Evolutionary conservation across 805 yeast genomes (phyloP).

Genomic region (Barnettozyma populi): DNA sequence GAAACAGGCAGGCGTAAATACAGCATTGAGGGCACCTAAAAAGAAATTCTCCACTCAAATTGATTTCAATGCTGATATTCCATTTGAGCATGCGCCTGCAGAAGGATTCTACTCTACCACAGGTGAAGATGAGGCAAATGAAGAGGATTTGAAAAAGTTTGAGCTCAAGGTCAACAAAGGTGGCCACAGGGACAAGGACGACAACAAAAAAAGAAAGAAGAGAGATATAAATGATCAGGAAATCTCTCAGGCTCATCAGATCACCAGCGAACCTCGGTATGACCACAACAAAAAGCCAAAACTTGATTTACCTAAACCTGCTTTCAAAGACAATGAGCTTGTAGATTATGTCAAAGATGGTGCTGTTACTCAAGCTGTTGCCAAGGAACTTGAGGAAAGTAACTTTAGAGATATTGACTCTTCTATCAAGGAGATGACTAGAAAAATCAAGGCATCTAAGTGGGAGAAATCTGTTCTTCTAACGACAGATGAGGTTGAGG

Average conservation of each 20-base stretch:
- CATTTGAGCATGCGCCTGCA: slow-evolving; percentile 66
- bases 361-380: slow-evolving; percentile 8
- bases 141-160: slow-evolving; percentile 39
- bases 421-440: slow-evolving; percentile 29
- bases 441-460: slow-evolving; percentile 34
- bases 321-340: slow-evolving; percentile 15
- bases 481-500: slow-evolving; percentile 11
- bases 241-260: slow-evolving; percentile 19
- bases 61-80: slow-evolving; percentile 81
- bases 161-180: slow-evolving; percentile 35
- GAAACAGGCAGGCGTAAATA: slow-evolving; percentile 70
- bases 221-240: slow-evolving; percentile 22
- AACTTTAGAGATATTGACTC: slow-evolving; percentile 3
- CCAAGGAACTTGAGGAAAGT: slow-evolving; percentile 6
- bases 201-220: slow-evolving; percentile 27
- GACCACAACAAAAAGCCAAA: slow-evolving; percentile 14
- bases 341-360: slow-evolving; percentile 13
- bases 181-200: slow-evolving; percentile 40
- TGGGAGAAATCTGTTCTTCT: slow-evolving; percentile 31
- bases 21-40: slow-evolving; percentile 43
- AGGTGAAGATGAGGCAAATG: slow-evolving; percentile 48
- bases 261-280: slow-evolving; percentile 17
- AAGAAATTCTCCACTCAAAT: slow-evolving; percentile 54
- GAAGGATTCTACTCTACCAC: slow-evolving; percentile 63
- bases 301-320: slow-evolving; percentile 33